Percentiles rank a stretch among this genome's conserved stretches.
Conservation (phyloP, 306 rosid species). For the Canavalia gladiata region DNA sequence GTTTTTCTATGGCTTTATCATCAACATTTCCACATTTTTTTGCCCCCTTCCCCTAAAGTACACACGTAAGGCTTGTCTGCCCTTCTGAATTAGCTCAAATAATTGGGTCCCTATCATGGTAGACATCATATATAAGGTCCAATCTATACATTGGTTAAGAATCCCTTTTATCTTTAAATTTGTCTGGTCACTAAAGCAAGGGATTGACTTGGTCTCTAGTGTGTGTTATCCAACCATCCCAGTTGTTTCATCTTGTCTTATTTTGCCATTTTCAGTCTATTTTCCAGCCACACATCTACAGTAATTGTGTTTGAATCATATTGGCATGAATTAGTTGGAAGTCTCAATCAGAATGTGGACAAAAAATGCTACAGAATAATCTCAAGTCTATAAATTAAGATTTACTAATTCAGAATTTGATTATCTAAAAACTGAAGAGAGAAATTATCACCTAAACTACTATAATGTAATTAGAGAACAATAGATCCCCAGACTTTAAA, state of each 20-base stretch:
- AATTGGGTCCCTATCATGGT: slow-evolving; percentile 49
- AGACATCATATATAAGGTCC: slow-evolving; percentile 45
- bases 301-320: slow-evolving; percentile 6
- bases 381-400: neutral
- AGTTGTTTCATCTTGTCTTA: slow-evolving; percentile 30
- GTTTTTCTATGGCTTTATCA: slow-evolving; percentile 23
- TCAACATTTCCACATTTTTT: slow-evolving; percentile 41
- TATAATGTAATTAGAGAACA: neutral
- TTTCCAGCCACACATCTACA: neutral
- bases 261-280: neutral
- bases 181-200: slow-evolving; percentile 33
- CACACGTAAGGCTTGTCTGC: slow-evolving; percentile 52
- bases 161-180: neutral
- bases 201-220: slow-evolving; percentile 46
- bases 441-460: neutral
- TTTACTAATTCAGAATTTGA: neutral
- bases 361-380: neutral
- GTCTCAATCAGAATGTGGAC: neutral
- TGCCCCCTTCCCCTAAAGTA: slow-evolving; percentile 18
- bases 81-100: neutral
- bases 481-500: neutral
- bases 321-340: slow-evolving; percentile 7
- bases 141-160: neutral
- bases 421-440: neutral
- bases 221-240: slow-evolving; percentile 1